phyloP scores from a whole-genome alignment of 345 rosid species.

The Aquilaria sinensis region DNA sequence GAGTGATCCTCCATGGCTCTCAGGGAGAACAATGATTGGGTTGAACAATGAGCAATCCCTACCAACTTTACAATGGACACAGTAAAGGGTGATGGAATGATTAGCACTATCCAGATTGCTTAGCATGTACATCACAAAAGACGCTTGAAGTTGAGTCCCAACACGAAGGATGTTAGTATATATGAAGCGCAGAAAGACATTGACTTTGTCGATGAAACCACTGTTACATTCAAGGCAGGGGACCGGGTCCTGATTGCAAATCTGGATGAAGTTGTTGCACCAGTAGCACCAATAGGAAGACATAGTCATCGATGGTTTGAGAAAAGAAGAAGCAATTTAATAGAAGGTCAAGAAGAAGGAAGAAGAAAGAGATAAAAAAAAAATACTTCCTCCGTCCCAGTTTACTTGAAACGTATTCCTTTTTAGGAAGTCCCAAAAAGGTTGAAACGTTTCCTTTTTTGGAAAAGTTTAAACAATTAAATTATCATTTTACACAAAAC shows the following conservation, averaged over 20 bases:
- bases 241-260: constrained; percentile 33
- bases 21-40: constrained; percentile 77
- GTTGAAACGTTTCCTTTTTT: too few relatives aligned
- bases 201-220: constrained; percentile 72
- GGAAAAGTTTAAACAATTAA: too few relatives aligned
- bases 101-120: constrained; percentile 17
- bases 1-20: constrained; percentile 26
- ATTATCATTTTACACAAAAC: too few relatives aligned
- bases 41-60: constrained; percentile 69
- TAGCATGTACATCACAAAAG: constrained; percentile 30
- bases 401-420: too few relatives aligned
- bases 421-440: too few relatives aligned
- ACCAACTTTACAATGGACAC: constrained; percentile 28
- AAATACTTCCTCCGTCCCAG: too few relatives aligned
- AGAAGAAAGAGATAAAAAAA: constrained; percentile 1
- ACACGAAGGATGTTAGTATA: constrained; percentile 19
- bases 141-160: constrained; percentile 26
- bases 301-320: constrained; percentile 46
- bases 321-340: not conserved
- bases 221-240: constrained; percentile 73
- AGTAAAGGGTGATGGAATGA: constrained; percentile 14
- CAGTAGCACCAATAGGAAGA: constrained; percentile 83
- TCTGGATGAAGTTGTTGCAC: constrained; percentile 63
- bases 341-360: not conserved
- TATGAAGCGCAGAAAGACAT: constrained; percentile 26